phyloP scores from a whole-genome alignment of 495 filamentous ascomycete genomes.

The Hypoxylon perforatum region DNA sequence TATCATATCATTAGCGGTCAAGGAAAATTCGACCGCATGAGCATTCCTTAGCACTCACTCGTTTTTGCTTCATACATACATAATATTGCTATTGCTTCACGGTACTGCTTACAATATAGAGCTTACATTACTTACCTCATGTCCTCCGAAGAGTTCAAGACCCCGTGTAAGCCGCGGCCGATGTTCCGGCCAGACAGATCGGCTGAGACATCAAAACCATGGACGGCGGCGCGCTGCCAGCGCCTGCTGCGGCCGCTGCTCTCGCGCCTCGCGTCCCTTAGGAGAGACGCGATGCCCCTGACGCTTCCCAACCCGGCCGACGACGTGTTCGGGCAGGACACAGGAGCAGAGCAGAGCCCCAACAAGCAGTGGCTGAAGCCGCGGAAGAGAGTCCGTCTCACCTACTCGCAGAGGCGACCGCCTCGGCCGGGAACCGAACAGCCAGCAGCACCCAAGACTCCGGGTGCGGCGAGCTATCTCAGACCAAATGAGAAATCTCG shows the following conservation, averaged over 20 bases:
- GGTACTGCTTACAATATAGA: slow-evolving; percentile 4
- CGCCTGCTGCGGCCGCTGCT: slow-evolving; percentile 66
- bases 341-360: slow-evolving; percentile 4
- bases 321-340: slow-evolving; percentile 20
- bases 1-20: no score
- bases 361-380: slow-evolving; percentile 41
- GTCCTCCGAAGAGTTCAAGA: slow-evolving; percentile 17
- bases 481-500: slow-evolving; percentile 1
- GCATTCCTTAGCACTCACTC: slow-evolving; percentile 20
- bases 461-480: slow-evolving; percentile 5
- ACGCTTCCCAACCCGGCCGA: slow-evolving; percentile 4
- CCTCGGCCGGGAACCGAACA: slow-evolving; percentile 10
- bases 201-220: slow-evolving; percentile 49
- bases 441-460: slow-evolving; percentile 4
- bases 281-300: slow-evolving; percentile 50
- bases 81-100: no score
- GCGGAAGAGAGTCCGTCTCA: slow-evolving; percentile 43
- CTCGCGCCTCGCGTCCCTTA: slow-evolving; percentile 62
- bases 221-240: slow-evolving; percentile 68
- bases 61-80: background rate
- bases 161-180: slow-evolving; percentile 31
- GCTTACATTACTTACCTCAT: slow-evolving; percentile 23
- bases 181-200: slow-evolving; percentile 21
- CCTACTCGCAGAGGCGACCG: slow-evolving; percentile 41
- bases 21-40: background rate